Conservation (phyloP, 2,329 filamentous ascomycete species). For the Calycina marina region DNA sequence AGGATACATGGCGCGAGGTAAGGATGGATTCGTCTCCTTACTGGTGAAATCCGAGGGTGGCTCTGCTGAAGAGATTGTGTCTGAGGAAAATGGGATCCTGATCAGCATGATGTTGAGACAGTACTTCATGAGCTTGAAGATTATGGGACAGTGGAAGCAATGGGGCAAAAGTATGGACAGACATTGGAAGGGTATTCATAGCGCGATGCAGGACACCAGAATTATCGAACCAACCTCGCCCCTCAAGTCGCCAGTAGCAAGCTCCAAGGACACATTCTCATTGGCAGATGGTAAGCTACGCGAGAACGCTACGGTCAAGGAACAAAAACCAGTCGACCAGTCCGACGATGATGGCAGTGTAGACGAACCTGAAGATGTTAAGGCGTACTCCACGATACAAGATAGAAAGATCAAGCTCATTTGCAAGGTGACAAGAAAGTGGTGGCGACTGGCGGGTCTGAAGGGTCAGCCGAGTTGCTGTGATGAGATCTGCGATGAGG, state of each 20-base stretch:
- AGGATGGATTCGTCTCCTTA: conserved; percentile 6
- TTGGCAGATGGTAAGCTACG: neutral
- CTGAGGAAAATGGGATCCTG: conserved; percentile 7
- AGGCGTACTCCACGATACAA: neutral
- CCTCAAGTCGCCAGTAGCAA: neutral
- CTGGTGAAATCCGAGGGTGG: conserved; percentile 6
- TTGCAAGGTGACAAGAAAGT: conserved; percentile 7
- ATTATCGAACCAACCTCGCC: neutral
- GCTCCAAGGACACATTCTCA: neutral
- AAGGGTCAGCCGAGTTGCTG: conserved; percentile 4
- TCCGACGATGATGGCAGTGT: neutral
- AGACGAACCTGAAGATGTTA: neutral
- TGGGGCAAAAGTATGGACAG: conserved; percentile 7
- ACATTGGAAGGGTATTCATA: conserved; percentile 8
- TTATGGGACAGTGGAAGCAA: conserved; percentile 6
- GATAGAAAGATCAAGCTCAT: conserved; percentile 6
- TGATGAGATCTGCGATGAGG: conserved; percentile 3
- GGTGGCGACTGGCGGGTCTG: conserved; percentile 7
- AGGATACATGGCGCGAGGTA: conserved; percentile 7
- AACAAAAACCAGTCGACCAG: neutral
- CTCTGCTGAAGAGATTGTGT: conserved; percentile 6
- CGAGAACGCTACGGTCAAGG: neutral
- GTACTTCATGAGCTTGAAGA: conserved; percentile 9
- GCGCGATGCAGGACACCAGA: conserved; percentile 3
- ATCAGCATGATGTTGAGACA: conserved; percentile 9